A percentile compares a stretch with the other conserved stretches of the same genome.
phyloP scores from a whole-genome alignment of 306 rosid species.

The Abrus precatorius region DNA sequence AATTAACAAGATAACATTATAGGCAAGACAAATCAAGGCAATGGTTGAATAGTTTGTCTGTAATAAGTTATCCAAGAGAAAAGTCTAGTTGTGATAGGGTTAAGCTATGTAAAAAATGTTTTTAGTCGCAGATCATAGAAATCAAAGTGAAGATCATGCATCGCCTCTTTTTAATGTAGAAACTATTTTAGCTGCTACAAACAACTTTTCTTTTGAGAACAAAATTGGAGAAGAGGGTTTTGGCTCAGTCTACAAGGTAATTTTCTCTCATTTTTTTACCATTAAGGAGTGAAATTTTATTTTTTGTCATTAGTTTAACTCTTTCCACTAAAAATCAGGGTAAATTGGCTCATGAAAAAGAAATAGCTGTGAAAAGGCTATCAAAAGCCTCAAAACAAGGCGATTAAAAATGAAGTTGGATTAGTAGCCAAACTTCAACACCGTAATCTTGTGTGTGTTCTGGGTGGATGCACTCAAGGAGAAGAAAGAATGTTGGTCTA shows the following conservation, averaged over 20 bases:
- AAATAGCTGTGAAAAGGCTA: constrained; percentile 68
- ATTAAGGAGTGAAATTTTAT: background rate
- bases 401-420: constrained; percentile 57
- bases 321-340: constrained; percentile 44
- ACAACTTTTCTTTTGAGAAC: constrained; percentile 48
- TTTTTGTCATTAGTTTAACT: background rate
- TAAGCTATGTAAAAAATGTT: constrained; percentile 23
- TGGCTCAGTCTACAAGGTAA: constrained; percentile 63
- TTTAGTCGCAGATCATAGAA: constrained; percentile 21
- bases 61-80: background rate
- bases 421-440: constrained; percentile 59
- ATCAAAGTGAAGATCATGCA: constrained; percentile 43
- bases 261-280: background rate
- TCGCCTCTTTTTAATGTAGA: constrained; percentile 48
- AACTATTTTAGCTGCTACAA: constrained; percentile 51
- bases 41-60: background rate
- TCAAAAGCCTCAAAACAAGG: constrained; percentile 60
- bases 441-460: constrained; percentile 53
- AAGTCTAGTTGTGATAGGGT: background rate
- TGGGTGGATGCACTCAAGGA: constrained; percentile 57
- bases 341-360: constrained; percentile 51
- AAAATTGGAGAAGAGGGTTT: constrained; percentile 65
- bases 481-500: constrained; percentile 57
- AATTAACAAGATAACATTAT: background rate
- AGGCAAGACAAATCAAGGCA: background rate